Evolutionary conservation across 345 rosid genomes (phyloP), one percentile per base, ranked within the genome.

Genomic region (Acer yangbiense): DNA sequence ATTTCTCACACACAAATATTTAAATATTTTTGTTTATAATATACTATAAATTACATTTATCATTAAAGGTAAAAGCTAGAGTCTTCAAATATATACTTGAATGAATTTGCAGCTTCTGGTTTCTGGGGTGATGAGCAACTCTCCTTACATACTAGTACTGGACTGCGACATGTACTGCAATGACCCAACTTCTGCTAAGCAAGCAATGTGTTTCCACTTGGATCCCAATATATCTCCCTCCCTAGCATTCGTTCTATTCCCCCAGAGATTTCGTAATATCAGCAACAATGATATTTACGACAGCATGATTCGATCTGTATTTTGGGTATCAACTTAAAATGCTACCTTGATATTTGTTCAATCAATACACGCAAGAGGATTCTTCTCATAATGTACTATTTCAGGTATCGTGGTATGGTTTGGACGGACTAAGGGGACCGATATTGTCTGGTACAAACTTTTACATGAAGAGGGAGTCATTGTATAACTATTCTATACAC

Each of bases 161-260:
- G 91, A 90, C 55, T 85, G 90, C 48, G 93, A 90, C 84, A 86
- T 85, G 90, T 78, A 73, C 68, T 88, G 84, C 71, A 85, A 82
- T 21, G 91, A 86, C 69, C 89, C 88, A 14, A 75, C 75, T 18
- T 85, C 93, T 0, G 86, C 87, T 14, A 79, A 74, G 58, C 86
- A 84, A 65, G 91, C 90, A 9, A 79, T 86, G 81, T 88, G 93
- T 73, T 85, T 77, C 74, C 75, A 79, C 29, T 67, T 72, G 39
- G 91, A 88, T 71, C 88, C 88, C 18, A 6, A 60, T 4, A 68
- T 80, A 17, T 75, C 85, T 11, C 10, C 68, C 35, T 78, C 84
- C 0, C 64, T 88, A 20, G 85, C 86, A 0, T 88, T 83, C 14
- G 85, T 89, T 16, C 87, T 81, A 14, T 86, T 88, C 74, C 89